A percentile compares a stretch with the other conserved stretches of the same genome.
phyloP scores from a whole-genome alignment of 140 eudicot species.

The Stevia rebaudiana region DNA sequence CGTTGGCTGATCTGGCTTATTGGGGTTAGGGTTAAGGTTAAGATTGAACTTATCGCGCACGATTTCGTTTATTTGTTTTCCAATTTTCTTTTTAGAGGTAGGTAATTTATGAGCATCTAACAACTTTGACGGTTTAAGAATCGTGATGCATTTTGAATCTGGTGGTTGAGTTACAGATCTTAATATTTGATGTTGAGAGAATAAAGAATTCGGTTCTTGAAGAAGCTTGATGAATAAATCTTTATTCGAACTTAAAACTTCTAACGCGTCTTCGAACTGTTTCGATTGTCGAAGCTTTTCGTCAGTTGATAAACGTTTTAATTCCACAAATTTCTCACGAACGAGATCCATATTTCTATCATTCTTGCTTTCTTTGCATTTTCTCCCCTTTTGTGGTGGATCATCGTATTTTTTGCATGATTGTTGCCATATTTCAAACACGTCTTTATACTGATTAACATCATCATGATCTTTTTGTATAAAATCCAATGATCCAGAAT shows the following conservation, averaged over 20 bases:
- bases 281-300: conserved; percentile 79
- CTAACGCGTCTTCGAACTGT: conserved; percentile 88
- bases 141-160: conserved; percentile 82
- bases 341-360: conserved; percentile 78
- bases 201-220: conserved; percentile 77
- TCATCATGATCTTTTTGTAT: conserved; percentile 46
- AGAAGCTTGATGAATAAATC: conserved; percentile 71
- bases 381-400: conserved; percentile 50
- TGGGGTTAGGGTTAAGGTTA: conserved; percentile 35
- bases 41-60: conserved; percentile 42
- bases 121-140: conserved; percentile 78
- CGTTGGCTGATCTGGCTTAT: conserved; percentile 72
- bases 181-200: conserved; percentile 43
- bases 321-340: conserved; percentile 86
- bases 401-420: conserved; percentile 32
- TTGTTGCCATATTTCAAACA: conserved; percentile 67
- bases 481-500: conserved; percentile 46
- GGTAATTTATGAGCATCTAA: conserved; percentile 37
- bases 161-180: conserved; percentile 53
- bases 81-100: conserved; percentile 31
- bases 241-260: conserved; percentile 70
- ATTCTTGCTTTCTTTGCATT: conserved; percentile 34
- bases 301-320: conserved; percentile 76
- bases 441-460: conserved; percentile 52
- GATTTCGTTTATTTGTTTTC: conserved; percentile 35